Evolutionary conservation across 225 moss, liverwort and hornwort genomes (phyloP), one percentile per base, ranked within the genome.

Genomic region (Antitrichia curtipendula): DNA sequence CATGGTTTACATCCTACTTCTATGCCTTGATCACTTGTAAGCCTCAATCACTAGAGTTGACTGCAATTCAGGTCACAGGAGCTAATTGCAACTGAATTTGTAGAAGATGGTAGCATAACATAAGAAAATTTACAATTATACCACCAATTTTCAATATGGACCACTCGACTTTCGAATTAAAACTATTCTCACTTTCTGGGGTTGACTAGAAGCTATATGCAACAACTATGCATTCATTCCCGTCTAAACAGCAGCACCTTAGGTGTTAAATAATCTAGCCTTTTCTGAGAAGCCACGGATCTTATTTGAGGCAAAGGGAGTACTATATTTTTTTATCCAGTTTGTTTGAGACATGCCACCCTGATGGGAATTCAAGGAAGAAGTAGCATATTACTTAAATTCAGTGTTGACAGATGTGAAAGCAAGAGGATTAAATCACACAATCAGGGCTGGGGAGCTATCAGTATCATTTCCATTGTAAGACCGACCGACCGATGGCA

Each of bases 201-300:
- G 1, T 32, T 32, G 12, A 49, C 7, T 74, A 32, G 32, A 32
- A 74, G 4, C 20, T 32, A 0, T n/a, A n/a, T n/a, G n/a, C 50
- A 50, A 50, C 12, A 12, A 49, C 19, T 19, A 32, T 0, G n/a
- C n/a, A n/a, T n/a, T 1, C 50, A 50, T 34, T 52, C 14, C 5
- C 7, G 0, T 22, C 13, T 8, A 34, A 36, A 36, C 36, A 75
- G 13, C 22, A 75, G 1, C 9, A 34, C 8, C 8, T 52, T 52
- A 8, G n/a, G n/a, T n/a, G n/a, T n/a, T 2, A 0, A 6, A 1
- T 22, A 52, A 52, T 22, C 5, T 0, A 0, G 0, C 22, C 12
- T 13, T 50, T 49, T 21, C 5, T 0, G 0, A 19, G 8, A 74
- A 32, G 0, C 7, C 5, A 2, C 2, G 2, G 0, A 34, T 8